Percentiles rank a stretch among this genome's conserved stretches.
Conservation (phyloP, 768 basidiomycete genomes). For the Myochromella boudieri region DNA sequence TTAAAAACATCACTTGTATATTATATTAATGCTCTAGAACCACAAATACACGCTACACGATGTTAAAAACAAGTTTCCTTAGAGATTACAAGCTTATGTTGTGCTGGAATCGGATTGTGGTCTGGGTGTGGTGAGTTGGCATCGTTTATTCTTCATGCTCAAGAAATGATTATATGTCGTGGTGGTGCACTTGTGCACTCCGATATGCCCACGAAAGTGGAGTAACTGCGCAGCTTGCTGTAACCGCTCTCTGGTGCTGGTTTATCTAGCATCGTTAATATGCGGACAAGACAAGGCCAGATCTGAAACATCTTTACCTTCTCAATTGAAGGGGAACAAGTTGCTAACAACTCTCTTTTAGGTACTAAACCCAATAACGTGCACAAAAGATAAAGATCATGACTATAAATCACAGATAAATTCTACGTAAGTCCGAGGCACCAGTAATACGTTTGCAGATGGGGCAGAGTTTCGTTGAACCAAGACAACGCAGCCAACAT, state of each 20-base stretch:
- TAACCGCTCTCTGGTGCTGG: conserved; percentile 52
- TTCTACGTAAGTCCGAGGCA: conserved; percentile 70
- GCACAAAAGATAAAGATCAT: conserved; percentile 3
- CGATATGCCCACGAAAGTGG: conserved; percentile 20
- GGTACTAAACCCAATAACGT: no score
- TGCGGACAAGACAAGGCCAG: conserved; percentile 85
- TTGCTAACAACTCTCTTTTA: conserved; percentile 16
- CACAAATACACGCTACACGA: conserved; percentile 20
- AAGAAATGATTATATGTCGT: conserved; percentile 71
- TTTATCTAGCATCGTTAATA: conserved; percentile 41
- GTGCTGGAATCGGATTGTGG: no score
- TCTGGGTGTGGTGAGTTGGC: conserved; percentile 17
- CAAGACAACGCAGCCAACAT: conserved; percentile 85
- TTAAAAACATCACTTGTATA: conserved; percentile 33
- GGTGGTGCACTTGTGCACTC: conserved; percentile 52
- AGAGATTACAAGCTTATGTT: no score
- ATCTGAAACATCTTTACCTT: conserved; percentile 58
- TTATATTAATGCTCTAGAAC: conserved; percentile 26
- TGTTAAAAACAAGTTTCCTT: no score
- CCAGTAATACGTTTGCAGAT: conserved; percentile 86
- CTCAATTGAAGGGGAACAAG: conserved; percentile 2
- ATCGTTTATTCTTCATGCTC: conserved; percentile 13
- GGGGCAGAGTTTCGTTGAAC: conserved; percentile 79
- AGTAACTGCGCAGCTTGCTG: conserved; percentile 24
- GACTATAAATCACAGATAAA: conserved; percentile 59